Conservation (phyloP, 2,329 filamentous ascomycete species). For the Pseudocercospora vitis region DNA sequence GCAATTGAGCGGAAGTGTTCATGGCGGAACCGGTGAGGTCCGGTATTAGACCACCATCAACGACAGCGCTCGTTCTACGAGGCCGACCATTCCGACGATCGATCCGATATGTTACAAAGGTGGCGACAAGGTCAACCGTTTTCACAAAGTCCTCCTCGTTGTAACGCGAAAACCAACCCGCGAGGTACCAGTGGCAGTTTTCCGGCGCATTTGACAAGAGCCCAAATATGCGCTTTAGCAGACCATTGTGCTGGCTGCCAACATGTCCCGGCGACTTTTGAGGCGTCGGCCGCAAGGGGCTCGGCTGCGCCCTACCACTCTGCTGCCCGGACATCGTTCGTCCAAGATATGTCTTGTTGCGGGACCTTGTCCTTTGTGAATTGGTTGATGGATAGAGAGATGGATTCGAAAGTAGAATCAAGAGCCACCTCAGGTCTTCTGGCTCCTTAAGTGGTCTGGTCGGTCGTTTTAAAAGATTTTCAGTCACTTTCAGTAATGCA, state of each 20-base stretch:
- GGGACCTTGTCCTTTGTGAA: slow-evolving; percentile 14
- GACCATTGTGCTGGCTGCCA: slow-evolving; percentile 72
- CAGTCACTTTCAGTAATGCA: slow-evolving; percentile 72
- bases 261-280: slow-evolving; percentile 38
- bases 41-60: slow-evolving; percentile 69
- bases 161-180: slow-evolving; percentile 75
- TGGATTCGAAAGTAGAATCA: slow-evolving; percentile 78
- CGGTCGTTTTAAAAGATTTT: slow-evolving; percentile 77
- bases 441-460: slow-evolving; percentile 67
- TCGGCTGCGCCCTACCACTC: slow-evolving; percentile 18
- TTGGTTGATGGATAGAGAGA: slow-evolving; percentile 58
- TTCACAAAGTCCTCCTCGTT: slow-evolving; percentile 66
- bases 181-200: slow-evolving; percentile 73
- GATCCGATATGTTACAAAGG: slow-evolving; percentile 79
- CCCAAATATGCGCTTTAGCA: slow-evolving; percentile 82
- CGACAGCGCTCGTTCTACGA: slow-evolving; percentile 56
- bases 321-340: slow-evolving; percentile 24
- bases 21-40: slow-evolving; percentile 66
- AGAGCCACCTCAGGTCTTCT: slow-evolving; percentile 71
- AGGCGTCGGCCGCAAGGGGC: slow-evolving; percentile 26
- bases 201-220: slow-evolving; percentile 73
- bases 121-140: slow-evolving; percentile 72
- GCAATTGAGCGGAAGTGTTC: slow-evolving; percentile 65
- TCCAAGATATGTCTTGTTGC: slow-evolving; percentile 9
- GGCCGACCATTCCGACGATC: slow-evolving; percentile 69